Evolutionary conservation across 202 grass and related monocot genomes (phyloP).

Genomic region (Hordeum pubiflorum): DNA sequence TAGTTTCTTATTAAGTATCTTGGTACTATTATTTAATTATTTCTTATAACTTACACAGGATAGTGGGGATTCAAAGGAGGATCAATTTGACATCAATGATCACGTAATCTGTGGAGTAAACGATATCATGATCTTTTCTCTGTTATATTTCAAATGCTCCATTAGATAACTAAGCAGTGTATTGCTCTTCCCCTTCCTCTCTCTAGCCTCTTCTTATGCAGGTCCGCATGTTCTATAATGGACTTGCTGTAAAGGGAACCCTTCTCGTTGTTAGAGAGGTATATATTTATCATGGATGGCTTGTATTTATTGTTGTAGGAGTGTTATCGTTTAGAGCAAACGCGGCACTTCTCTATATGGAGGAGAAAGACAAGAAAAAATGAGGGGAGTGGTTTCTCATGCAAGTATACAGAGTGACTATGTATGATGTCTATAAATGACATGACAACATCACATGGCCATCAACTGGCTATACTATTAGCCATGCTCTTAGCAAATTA

Average conservation of each 20-base stretch:
- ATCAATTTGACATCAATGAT: not conserved
- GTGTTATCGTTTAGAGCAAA: not conserved
- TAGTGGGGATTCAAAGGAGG: not conserved
- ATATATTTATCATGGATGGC: not conserved
- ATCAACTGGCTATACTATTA: no score
- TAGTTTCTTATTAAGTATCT: not conserved
- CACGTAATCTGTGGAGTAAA: not conserved
- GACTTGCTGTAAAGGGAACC: slow-evolving; percentile 64
- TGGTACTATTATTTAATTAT: not conserved
- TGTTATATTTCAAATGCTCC: not conserved
- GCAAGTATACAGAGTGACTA: no score
- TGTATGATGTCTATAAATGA: no score
- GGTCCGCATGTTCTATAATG: slow-evolving; percentile 65
- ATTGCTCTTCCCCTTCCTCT: not conserved
- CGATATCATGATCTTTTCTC: not conserved
- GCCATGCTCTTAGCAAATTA: not conserved
- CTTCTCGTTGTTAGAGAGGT: slow-evolving; percentile 52
- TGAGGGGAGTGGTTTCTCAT: no score
- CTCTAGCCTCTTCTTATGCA: slow-evolving; percentile 80
- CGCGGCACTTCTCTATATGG: no score
- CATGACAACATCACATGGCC: no score
- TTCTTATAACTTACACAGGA: not conserved
- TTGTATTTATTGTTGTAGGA: not conserved
- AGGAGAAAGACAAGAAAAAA: no score
- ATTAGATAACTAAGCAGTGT: slow-evolving; percentile 6